These are phyloP conservation scores for Alternaria viburni DNA, from an alignment of 2,329 filamentous ascomycete species.

Conservation along the genomic window DNA sequence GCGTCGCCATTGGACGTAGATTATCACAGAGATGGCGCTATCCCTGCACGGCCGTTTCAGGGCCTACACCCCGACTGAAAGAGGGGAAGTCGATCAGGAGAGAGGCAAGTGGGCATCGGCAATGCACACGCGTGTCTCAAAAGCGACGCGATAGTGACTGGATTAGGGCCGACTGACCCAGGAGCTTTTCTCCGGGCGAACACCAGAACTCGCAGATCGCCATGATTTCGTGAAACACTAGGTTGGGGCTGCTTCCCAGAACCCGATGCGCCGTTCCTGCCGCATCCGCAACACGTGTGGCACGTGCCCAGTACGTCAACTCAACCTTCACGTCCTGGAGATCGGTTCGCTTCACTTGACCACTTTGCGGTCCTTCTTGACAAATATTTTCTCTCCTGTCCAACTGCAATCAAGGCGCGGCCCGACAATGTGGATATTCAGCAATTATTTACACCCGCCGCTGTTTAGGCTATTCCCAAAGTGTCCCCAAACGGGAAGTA, in stretches of 20 bases:
- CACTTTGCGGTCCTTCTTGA: background rate
- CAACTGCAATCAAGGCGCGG: background rate
- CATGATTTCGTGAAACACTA: background rate
- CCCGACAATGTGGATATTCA: constrained; percentile 1
- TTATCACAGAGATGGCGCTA: constrained; percentile 3
- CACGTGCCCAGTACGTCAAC: constrained; percentile 4
- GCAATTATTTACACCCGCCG: background rate
- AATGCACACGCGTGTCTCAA: background rate
- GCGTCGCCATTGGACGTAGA: constrained; percentile 2
- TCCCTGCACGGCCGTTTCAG: constrained; percentile 14
- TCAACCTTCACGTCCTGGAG: background rate
- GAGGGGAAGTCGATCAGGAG: constrained; percentile 13
- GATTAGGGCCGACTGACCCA: background rate
- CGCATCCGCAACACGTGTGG: constrained; percentile 3
- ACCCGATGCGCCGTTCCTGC: constrained; percentile 12
- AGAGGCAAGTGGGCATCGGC: background rate
- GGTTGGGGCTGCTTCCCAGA: constrained; percentile 4
- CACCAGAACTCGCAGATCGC: constrained; percentile 2
- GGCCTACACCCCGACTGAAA: constrained; percentile 6
- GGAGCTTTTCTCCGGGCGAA: background rate
- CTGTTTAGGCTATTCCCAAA: constrained; percentile 5
- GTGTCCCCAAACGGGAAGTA: background rate
- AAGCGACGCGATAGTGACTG: background rate
- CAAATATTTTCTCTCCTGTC: background rate
- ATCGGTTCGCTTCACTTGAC: background rate